Evolutionary conservation across 2,329 filamentous ascomycete species (phyloP).

Genomic region (Hymenoscyphus albidus): DNA sequence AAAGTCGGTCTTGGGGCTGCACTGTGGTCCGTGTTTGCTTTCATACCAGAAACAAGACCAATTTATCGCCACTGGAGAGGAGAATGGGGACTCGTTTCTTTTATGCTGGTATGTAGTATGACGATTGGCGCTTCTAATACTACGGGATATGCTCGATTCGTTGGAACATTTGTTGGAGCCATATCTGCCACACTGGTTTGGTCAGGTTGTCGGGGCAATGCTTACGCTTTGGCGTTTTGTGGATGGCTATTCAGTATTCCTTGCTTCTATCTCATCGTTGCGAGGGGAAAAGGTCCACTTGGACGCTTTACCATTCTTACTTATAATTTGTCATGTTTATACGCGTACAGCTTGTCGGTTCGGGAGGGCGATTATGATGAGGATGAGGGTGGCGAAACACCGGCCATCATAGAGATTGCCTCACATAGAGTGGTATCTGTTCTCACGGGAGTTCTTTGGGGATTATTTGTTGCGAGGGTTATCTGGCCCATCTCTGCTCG

Average conservation of each 20-base stretch:
- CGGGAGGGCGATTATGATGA: slow-evolving; percentile 78
- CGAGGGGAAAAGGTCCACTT: slow-evolving; percentile 78
- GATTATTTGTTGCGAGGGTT: slow-evolving; percentile 79
- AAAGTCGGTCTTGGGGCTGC: slow-evolving; percentile 91
- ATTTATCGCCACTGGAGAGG: slow-evolving; percentile 86
- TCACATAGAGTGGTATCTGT: slow-evolving; percentile 86
- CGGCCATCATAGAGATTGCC: slow-evolving; percentile 82
- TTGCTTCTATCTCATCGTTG: slow-evolving; percentile 88
- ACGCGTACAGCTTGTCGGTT: slow-evolving; percentile 85
- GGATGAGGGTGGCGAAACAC: slow-evolving; percentile 80
- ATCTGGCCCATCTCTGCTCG: slow-evolving; percentile 94
- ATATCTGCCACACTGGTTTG: slow-evolving; percentile 71
- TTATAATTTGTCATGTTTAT: slow-evolving; percentile 92
- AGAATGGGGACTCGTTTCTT: slow-evolving; percentile 94
- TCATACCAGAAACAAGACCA: slow-evolving; percentile 72
- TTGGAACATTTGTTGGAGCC: slow-evolving; percentile 81
- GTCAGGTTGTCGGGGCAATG: slow-evolving; percentile 71
- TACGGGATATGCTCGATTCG: slow-evolving; percentile 79
- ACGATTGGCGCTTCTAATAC: slow-evolving; percentile 95
- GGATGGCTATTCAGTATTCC: slow-evolving; percentile 77
- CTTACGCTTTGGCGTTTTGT: slow-evolving; percentile 70
- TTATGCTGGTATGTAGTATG: slow-evolving; percentile 98
- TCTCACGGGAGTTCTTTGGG: slow-evolving; percentile 84
- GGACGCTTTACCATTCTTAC: slow-evolving; percentile 91
- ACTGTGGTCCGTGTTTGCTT: slow-evolving; percentile 84